These are phyloP conservation scores for Rutstroemia sp. DNA, from an alignment of 2,329 filamentous ascomycete genomes.

Conservation along the genomic window DNA sequence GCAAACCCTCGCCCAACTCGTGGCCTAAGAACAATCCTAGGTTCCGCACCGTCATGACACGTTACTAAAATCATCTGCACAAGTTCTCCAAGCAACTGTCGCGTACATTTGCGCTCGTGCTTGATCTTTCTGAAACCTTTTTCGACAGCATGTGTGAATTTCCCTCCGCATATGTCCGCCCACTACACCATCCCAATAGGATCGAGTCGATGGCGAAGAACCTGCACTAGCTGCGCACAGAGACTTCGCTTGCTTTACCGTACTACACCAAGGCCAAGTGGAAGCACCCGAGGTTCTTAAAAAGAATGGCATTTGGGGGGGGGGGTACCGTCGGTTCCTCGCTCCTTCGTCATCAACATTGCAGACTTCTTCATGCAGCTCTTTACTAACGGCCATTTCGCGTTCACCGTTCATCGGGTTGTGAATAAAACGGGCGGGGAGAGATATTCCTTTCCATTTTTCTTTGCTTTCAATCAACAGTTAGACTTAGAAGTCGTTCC, in stretches of 20 bases:
- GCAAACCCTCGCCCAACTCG: neutral
- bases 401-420: slow-evolving; percentile 17
- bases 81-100: neutral
- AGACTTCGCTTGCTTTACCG: neutral
- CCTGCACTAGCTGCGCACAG: neutral
- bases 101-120: neutral
- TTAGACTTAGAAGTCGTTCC: neutral
- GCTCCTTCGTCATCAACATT: neutral
- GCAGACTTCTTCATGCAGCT: slow-evolving; percentile 19
- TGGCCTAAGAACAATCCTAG: neutral
- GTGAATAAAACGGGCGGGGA: slow-evolving; percentile 12
- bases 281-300: neutral
- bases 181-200: neutral
- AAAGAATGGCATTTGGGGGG: neutral
- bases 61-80: neutral
- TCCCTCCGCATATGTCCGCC: neutral
- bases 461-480: neutral
- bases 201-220: neutral
- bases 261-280: neutral
- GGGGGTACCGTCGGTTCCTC: neutral
- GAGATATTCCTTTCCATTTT: neutral
- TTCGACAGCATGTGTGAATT: neutral
- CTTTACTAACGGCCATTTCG: slow-evolving; percentile 12
- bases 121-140: neutral
- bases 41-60: neutral